Conservation (phyloP, 148 eudicot genomes). For the Diospyros lotus region DNA sequence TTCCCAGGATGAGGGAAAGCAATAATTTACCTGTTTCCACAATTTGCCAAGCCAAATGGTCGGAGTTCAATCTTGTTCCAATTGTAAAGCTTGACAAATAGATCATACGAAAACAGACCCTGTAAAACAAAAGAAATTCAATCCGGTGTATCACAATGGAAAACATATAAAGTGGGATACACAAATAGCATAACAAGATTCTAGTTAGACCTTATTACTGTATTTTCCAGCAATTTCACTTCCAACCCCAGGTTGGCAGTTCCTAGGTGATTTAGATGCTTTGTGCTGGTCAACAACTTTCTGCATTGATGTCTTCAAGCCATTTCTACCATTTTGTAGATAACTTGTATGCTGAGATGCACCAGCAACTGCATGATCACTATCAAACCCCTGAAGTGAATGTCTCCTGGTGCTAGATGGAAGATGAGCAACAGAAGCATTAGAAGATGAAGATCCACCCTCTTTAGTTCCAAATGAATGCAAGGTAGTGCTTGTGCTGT, state of each 20-base stretch:
- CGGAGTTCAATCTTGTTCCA: constrained; percentile 74
- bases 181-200: constrained; percentile 8
- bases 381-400: constrained; percentile 17
- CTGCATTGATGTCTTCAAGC: constrained; percentile 43
- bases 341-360: constrained; percentile 23
- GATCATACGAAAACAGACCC: constrained; percentile 74
- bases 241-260: constrained; percentile 28
- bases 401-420: constrained; percentile 24
- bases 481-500: constrained; percentile 3
- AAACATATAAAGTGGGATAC: constrained; percentile 1
- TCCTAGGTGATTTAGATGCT: constrained; percentile 35
- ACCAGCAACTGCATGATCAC: constrained; percentile 13
- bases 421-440: constrained; percentile 25
- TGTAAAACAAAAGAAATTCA: constrained; percentile 29
- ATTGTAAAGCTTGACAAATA: constrained; percentile 75
- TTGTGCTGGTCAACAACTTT: constrained; percentile 59
- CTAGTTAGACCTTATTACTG: constrained; percentile 44
- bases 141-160: constrained; percentile 9
- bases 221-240: constrained; percentile 38
- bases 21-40: constrained; percentile 71
- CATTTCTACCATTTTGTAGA: constrained; percentile 28
- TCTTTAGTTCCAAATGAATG: constrained; percentile 21
- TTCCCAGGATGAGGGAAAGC: constrained; percentile 6
- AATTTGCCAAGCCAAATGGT: constrained; percentile 70
- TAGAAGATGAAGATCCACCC: constrained; percentile 19